Evolutionary conservation across 371 early-diverging fungal genomes (phyloP).

Genomic region (Mortierella sp.): DNA sequence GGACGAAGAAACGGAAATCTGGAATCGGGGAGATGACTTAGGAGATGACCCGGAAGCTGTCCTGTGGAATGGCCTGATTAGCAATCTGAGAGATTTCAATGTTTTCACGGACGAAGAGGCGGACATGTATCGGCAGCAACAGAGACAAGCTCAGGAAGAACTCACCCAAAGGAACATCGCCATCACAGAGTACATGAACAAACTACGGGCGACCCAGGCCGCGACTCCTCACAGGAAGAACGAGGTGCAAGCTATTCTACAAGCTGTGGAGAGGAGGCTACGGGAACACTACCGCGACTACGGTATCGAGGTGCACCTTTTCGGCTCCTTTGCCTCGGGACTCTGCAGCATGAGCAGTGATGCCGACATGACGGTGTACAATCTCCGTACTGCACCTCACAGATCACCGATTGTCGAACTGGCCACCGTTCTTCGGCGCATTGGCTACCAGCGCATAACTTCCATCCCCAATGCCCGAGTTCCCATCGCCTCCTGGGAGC

Average conservation of each 20-base stretch:
- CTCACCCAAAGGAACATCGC: neutral
- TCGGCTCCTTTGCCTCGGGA: constrained; percentile 8
- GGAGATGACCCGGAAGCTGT: too few relatives aligned
- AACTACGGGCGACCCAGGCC: neutral
- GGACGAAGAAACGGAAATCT: neutral
- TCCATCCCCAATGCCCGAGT: constrained; percentile 59
- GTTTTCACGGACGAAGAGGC: neutral
- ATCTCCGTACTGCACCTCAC: neutral
- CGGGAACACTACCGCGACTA: neutral
- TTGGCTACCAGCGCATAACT: neutral
- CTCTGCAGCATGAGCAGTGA: neutral
- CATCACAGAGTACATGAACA: neutral
- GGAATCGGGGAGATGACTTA: too few relatives aligned
- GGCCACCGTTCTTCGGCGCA: neutral
- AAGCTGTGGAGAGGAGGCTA: neutral
- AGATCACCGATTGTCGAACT: neutral
- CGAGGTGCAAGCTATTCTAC: neutral
- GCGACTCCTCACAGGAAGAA: neutral
- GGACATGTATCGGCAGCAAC: neutral
- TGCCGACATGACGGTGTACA: constrained; percentile 5
- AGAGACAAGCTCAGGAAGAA: neutral
- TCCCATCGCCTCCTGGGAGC: constrained; percentile 78
- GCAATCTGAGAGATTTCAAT: too few relatives aligned
- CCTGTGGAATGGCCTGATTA: too few relatives aligned
- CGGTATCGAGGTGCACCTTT: neutral